Percentiles rank a stretch among this genome's conserved stretches.
Conservation (phyloP, 2,329 filamentous ascomycete genomes). For the Volutella citrinella region DNA sequence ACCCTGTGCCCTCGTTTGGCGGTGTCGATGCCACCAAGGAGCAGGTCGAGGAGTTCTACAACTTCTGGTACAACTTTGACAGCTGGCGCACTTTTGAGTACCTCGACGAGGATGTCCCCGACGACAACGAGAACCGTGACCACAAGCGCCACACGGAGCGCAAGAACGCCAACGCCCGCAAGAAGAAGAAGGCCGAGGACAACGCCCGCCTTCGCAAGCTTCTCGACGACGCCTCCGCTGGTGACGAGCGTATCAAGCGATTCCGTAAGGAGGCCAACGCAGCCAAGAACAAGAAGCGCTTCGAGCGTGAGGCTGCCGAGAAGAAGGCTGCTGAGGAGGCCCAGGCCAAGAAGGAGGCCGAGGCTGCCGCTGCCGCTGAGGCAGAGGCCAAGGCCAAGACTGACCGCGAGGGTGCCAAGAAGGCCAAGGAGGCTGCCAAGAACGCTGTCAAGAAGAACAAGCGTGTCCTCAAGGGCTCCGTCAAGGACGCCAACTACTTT, state of each 20-base stretch:
- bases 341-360: conserved; percentile 77
- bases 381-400: conserved; percentile 84
- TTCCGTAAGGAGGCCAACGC: conserved; percentile 92
- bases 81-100: conserved; percentile 98
- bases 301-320: conserved; percentile 88
- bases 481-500: conserved; percentile 99
- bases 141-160: conserved; percentile 98
- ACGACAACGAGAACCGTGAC: conserved; percentile 98
- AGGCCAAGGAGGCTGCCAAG: conserved; percentile 98
- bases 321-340: conserved; percentile 86
- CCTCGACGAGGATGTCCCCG: conserved; percentile 96
- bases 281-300: conserved; percentile 91
- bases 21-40: conserved; percentile 81
- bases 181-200: conserved; percentile 99
- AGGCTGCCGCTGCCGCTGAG: conserved; percentile 74
- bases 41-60: conserved; percentile 94
- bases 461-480: conserved; percentile 87
- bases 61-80: conserved; percentile 99
- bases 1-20: conserved; percentile 85
- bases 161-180: conserved; percentile 96
- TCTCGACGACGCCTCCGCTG: conserved; percentile 79
- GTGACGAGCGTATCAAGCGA: conserved; percentile 94
- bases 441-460: conserved; percentile 99
- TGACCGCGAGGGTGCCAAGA: conserved; percentile 81
- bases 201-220: conserved; percentile 84